Evolutionary conservation across 208 protist species (phyloP), one percentile per base, ranked within the genome.

Genomic region (Leishmania tropica): DNA sequence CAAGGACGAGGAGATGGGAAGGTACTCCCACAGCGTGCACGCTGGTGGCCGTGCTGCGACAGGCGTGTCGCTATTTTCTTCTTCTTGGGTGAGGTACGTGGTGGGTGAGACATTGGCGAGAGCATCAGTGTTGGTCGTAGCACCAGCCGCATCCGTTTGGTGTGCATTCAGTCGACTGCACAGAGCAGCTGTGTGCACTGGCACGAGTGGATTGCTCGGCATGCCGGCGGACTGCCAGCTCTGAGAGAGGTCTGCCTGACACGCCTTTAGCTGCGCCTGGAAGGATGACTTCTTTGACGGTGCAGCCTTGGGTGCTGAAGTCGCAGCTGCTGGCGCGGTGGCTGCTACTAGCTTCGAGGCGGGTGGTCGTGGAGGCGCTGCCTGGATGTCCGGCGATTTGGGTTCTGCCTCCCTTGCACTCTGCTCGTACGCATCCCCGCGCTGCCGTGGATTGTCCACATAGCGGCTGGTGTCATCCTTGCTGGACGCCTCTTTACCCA

Each of bases 21-120:
- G 0, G 60, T 56, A 78, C 71, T 81, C 81, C 81, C 81, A 80
- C 45, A 85, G 76, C 2, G 81, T 81, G 76, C 76, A 85, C 31
- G 37, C 53, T 15, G 45, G 21, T 42, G 28, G 24, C 31, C 0
- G 13, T 37, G 24, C 11, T 35, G 35, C 31, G 56, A 13, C 53
- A 42, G 47, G 31, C 21, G 37, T 45, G 3, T 48, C 67, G 67
- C 40, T n/a, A 8, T 47, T 47, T 40, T 24, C 40, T 48, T 45
- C 1, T n/a, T 48, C 40, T 19, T 48, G 31, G 11, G 10, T 10
- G 67, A 19, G 15, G 40, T 72, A 45, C 19, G n/a, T 48, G n/a
- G 67, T 48, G 15, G 67, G 48, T 47, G 40, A 42, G 6, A 0
- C 48, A 53, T 17, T 48, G 47, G 47, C 47, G 47, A n/a, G n/a